A percentile compares a stretch with the other conserved stretches of the same genome.
These are phyloP conservation scores for Kwoniella sp. DNA, from an alignment of 768 basidiomycete species.

Conservation along the genomic window DNA sequence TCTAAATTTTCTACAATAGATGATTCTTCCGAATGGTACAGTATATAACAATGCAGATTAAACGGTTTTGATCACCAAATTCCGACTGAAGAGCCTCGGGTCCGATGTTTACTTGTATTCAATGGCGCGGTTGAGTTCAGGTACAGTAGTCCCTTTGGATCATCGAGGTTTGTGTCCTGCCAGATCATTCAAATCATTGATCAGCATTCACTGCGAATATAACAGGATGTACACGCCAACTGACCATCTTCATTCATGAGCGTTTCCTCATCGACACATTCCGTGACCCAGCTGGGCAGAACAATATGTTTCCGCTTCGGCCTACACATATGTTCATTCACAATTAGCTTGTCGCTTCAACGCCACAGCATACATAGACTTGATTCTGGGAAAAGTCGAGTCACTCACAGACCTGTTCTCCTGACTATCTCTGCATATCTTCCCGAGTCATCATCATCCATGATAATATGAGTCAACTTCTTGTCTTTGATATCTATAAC, in stretches of 20 bases:
- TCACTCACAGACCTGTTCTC: constrained; percentile 69
- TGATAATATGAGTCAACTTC: constrained; percentile 80
- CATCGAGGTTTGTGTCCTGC: not conserved
- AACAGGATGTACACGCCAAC: no score
- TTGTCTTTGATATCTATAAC: constrained; percentile 67
- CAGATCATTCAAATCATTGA: no score
- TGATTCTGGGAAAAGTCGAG: no score
- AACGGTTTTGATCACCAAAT: no score
- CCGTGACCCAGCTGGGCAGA: constrained; percentile 73
- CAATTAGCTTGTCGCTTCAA: not conserved
- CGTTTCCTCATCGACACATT: constrained; percentile 79
- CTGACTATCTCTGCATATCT: constrained; percentile 71
- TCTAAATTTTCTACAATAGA: no score
- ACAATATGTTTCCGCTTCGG: constrained; percentile 79
- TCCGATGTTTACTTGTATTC: no score
- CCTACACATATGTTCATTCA: constrained; percentile 56
- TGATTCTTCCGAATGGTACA: no score
- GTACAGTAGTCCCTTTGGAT: not conserved
- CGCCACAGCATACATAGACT: no score
- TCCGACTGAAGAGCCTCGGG: no score
- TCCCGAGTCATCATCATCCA: constrained; percentile 78
- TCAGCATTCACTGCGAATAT: no score
- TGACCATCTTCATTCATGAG: constrained; percentile 81
- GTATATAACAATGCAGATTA: no score
- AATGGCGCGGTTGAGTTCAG: no score